Percentiles rank a stretch among this genome's conserved stretches.
These are phyloP conservation scores for Penicillium fuscoglaucum DNA, from an alignment of 2,329 filamentous ascomycete species.

Conservation along the genomic window DNA sequence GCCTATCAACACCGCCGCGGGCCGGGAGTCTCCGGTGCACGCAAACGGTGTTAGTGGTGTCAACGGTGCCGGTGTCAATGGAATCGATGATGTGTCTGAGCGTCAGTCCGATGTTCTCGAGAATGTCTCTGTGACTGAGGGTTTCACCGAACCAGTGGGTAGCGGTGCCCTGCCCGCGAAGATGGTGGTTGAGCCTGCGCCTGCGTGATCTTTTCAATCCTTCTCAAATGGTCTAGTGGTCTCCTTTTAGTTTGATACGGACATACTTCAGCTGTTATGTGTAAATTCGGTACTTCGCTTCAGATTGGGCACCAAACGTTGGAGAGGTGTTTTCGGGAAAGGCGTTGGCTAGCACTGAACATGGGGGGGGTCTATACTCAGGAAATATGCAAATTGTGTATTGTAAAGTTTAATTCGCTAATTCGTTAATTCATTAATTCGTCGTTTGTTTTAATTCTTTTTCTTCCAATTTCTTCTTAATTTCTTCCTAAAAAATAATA, in stretches of 20 bases:
- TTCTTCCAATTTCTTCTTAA: not conserved
- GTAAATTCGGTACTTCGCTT: constrained; percentile 7
- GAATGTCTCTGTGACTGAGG: constrained; percentile 3
- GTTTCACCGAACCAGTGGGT: constrained; percentile 9
- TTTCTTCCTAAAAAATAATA: not conserved
- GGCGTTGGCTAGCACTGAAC: constrained; percentile 8
- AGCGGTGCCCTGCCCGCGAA: constrained; percentile 17
- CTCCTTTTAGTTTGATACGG: constrained; percentile 6
- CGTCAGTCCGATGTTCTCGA: constrained; percentile 10
- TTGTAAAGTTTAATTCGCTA: constrained; percentile 9
- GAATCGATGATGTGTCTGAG: constrained; percentile 6
- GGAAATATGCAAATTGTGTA: constrained; percentile 17
- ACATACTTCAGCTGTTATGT: constrained; percentile 15
- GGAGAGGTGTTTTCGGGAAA: constrained; percentile 4
- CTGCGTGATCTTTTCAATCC: not conserved
- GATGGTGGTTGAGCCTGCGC: constrained; percentile 18
- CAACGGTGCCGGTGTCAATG: not conserved
- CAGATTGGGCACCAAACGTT: constrained; percentile 9
- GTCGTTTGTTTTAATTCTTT: not conserved
- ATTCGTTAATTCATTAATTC: not conserved
- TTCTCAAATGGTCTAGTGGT: not conserved
- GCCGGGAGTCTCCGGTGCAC: constrained; percentile 25
- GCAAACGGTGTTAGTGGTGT: not conserved
- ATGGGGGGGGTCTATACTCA: constrained; percentile 3
- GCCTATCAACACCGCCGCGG: constrained; percentile 53